Conservation (phyloP, 257 asterid species). For the Primulina tabacum region DNA sequence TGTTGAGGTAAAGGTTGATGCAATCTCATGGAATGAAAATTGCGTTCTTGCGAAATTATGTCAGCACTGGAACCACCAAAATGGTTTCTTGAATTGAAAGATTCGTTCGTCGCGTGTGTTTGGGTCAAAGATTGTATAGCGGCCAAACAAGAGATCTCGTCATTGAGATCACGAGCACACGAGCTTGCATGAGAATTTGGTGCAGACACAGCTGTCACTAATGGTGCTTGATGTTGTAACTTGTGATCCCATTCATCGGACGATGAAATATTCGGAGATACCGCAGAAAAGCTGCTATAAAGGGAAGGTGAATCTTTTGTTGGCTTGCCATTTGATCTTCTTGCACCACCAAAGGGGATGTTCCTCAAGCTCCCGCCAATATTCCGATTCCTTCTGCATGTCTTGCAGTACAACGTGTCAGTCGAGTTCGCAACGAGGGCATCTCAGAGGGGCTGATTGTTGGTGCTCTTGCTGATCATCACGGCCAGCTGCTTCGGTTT, state of each 20-base stretch:
- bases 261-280: conserved; percentile 11
- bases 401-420: conserved; percentile 36
- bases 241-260: no score
- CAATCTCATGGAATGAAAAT: conserved; percentile 24
- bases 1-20: conserved; percentile 23
- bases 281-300: background rate
- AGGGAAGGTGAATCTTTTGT: conserved; percentile 31
- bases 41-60: conserved; percentile 20
- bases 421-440: conserved; percentile 37
- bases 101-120: conserved; percentile 9
- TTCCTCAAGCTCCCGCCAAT: conserved; percentile 40
- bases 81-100: conserved; percentile 16
- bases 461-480: conserved; percentile 30
- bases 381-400: conserved; percentile 41
- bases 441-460: conserved; percentile 23
- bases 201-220: no score
- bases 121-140: conserved; percentile 27
- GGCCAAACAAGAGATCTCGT: conserved; percentile 24
- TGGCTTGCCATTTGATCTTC: conserved; percentile 19
- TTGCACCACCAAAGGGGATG: conserved; percentile 36
- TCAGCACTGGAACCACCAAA: background rate
- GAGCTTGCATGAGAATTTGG: conserved; percentile 15
- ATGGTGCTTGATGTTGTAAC: conserved; percentile 8
- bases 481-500: background rate
- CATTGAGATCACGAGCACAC: conserved; percentile 4